These are phyloP conservation scores for Oryza longistaminata DNA, from an alignment of 176 grass and related monocot genomes.

Conservation along the genomic window DNA sequence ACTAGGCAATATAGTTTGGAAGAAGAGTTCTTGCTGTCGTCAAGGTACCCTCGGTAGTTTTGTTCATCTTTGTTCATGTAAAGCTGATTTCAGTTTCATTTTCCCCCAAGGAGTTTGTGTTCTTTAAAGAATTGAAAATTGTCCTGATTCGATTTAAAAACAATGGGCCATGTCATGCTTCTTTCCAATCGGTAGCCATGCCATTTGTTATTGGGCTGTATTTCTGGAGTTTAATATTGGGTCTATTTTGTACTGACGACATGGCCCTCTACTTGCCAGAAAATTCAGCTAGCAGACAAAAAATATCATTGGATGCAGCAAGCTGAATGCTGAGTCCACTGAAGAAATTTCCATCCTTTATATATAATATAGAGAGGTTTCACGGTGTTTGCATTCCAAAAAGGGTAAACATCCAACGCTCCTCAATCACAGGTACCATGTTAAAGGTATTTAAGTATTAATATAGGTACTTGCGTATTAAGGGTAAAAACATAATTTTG, in stretches of 20 bases:
- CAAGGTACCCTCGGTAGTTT: constrained; percentile 1
- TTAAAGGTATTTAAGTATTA: no score
- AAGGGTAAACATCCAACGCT: no score
- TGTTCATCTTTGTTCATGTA: neutral
- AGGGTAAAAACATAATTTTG: no score
- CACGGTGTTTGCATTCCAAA: no score
- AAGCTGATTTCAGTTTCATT: neutral
- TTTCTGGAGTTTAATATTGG: no score
- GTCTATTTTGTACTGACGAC: neutral
- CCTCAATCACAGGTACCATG: no score
- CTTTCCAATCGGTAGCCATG: no score
- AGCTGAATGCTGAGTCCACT: neutral
- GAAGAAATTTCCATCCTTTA: neutral
- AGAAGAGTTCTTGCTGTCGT: neutral
- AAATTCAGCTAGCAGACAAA: neutral
- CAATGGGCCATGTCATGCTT: neutral
- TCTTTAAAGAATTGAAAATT: neutral
- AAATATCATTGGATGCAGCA: neutral
- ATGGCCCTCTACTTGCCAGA: neutral
- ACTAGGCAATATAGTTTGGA: neutral
- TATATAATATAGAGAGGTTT: no score
- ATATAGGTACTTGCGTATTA: no score
- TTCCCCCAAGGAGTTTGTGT: neutral
- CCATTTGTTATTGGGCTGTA: no score
- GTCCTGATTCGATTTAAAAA: neutral